These are phyloP conservation scores for Zygnema circumcarinatum DNA, from an alignment of 139 green algal species.

Conservation along the genomic window DNA sequence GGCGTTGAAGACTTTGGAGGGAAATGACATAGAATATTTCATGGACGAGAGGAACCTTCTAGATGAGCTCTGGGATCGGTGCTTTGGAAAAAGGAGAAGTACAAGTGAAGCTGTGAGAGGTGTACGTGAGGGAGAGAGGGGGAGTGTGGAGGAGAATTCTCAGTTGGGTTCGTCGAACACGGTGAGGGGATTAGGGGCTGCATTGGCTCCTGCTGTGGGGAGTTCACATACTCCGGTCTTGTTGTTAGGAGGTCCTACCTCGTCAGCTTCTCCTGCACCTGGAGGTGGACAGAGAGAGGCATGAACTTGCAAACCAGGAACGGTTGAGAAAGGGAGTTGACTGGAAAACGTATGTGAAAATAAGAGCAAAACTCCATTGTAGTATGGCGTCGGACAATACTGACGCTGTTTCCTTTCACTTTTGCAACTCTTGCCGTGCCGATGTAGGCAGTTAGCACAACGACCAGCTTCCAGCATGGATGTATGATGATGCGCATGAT, in stretches of 20 bases:
- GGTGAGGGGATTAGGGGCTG: neutral
- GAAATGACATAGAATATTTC: neutral
- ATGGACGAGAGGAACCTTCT: neutral
- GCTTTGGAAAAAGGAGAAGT: neutral
- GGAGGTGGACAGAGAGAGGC: too few species aligned
- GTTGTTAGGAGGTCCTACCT: neutral
- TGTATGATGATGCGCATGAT: too few species aligned
- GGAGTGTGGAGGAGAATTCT: too few species aligned
- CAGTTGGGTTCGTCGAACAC: neutral
- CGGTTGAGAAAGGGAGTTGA: too few species aligned
- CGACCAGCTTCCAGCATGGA: too few species aligned
- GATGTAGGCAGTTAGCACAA: too few species aligned
- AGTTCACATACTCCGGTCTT: neutral
- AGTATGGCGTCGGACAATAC: too few species aligned
- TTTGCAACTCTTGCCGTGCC: too few species aligned
- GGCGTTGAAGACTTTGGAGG: neutral
- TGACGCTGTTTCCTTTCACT: too few species aligned
- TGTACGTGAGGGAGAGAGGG: neutral
- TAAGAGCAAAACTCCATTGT: too few species aligned
- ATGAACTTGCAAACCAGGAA: too few species aligned
- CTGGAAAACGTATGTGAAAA: too few species aligned
- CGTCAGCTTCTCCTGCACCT: neutral
- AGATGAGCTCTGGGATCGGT: constrained; percentile 12
- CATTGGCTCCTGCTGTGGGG: neutral
- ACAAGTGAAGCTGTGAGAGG: neutral